Conservation (phyloP, 2,329 filamentous ascomycete genomes). For the Verticillium isaacii region DNA sequence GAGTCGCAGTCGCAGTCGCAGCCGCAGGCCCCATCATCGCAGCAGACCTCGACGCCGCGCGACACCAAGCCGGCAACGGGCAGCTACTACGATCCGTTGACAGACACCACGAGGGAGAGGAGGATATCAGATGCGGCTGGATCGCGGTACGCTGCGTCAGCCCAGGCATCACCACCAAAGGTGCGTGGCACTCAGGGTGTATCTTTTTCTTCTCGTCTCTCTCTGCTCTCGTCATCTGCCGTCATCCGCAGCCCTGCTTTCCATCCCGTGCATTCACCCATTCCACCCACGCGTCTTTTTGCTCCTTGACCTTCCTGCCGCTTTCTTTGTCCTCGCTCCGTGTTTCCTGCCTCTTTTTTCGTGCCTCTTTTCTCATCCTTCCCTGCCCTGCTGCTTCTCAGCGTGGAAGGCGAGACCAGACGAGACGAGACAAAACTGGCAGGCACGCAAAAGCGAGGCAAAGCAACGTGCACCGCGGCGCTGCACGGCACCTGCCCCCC, state of each 20-base stretch:
- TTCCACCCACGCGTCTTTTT: neutral
- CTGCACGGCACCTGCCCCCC: neutral
- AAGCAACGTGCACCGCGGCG: neutral
- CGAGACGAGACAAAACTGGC: neutral
- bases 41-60: neutral
- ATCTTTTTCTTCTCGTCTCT: neutral
- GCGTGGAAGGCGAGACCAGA: neutral
- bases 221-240: neutral
- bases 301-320: slow-evolving; percentile 7
- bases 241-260: neutral
- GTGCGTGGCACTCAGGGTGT: slow-evolving; percentile 26
- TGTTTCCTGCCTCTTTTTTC: slow-evolving; percentile 12
- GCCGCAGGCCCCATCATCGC: neutral
- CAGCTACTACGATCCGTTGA: slow-evolving; percentile 51
- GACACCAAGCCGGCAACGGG: slow-evolving; percentile 32
- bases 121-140: slow-evolving; percentile 34
- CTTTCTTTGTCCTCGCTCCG: slow-evolving; percentile 15
- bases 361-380: slow-evolving; percentile 2
- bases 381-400: neutral
- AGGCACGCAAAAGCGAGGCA: neutral
- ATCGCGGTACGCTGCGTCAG: slow-evolving; percentile 38
- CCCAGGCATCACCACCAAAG: slow-evolving; percentile 40
- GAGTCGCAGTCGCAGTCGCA: slow-evolving; percentile 27
- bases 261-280: slow-evolving; percentile 10
- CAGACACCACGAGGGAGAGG: slow-evolving; percentile 43